These are phyloP conservation scores for Malassezia brasiliensis DNA, from an alignment of 1,284 basidiomycete genomes.

Conservation along the genomic window DNA sequence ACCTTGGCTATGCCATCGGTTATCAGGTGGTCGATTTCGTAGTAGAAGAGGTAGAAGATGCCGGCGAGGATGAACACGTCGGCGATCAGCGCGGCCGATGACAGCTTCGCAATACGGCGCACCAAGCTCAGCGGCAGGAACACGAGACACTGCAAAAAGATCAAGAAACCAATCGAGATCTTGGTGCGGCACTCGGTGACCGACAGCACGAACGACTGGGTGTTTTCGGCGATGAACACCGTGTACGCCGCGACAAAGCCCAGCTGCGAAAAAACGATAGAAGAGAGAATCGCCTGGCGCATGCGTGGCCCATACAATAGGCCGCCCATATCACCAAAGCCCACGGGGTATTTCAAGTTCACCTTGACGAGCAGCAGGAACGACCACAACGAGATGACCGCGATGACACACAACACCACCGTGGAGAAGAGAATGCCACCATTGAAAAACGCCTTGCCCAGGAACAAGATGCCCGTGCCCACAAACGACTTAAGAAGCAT, in stretches of 20 bases:
- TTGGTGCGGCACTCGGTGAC: constrained; percentile 67
- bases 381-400: constrained; percentile 78
- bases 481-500: constrained; percentile 71
- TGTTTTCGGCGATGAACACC: constrained; percentile 89
- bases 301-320: constrained; percentile 83
- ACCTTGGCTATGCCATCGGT: constrained; percentile 57
- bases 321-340: constrained; percentile 95
- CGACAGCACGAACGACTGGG: constrained; percentile 69
- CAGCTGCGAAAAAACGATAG: constrained; percentile 80
- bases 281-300: constrained; percentile 76
- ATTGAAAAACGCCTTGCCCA: constrained; percentile 95
- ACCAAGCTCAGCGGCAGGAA: constrained; percentile 54
- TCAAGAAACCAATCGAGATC: constrained; percentile 68
- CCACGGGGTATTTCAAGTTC: constrained; percentile 78
- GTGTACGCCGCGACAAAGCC: constrained; percentile 80
- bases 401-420: constrained; percentile 68
- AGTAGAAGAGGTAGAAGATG: constrained; percentile 49
- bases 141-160: constrained; percentile 70
- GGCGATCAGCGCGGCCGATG: constrained; percentile 80
- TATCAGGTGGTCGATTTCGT: constrained; percentile 35
- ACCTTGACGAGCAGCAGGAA: constrained; percentile 85
- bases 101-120: constrained; percentile 59
- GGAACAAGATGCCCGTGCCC: constrained; percentile 88
- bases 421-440: constrained; percentile 87
- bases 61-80: constrained; percentile 92